These are phyloP conservation scores for Pleurotus djamor DNA, from an alignment of 768 basidiomycete genomes.

Conservation along the genomic window DNA sequence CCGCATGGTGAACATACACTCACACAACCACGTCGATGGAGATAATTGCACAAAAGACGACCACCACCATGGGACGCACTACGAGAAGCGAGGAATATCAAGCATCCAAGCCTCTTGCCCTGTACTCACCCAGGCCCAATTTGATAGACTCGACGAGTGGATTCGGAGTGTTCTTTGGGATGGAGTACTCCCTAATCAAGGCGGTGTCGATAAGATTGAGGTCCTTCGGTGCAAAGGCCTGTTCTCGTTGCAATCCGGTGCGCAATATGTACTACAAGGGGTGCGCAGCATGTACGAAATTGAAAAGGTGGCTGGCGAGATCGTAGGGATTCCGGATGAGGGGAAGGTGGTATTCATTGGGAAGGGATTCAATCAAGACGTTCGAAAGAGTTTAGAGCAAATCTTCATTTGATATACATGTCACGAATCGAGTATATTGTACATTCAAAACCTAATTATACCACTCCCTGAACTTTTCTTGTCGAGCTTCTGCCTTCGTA, in stretches of 20 bases:
- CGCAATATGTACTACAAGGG: slow-evolving; percentile 81
- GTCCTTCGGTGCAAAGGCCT: slow-evolving; percentile 90
- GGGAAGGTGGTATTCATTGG: slow-evolving; percentile 92
- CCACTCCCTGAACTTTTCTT: not conserved
- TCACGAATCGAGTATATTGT: not conserved
- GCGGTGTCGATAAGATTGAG: slow-evolving; percentile 33
- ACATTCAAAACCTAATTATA: not conserved
- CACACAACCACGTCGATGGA: slow-evolving; percentile 25
- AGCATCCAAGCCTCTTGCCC: slow-evolving; percentile 75
- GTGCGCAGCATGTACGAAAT: slow-evolving; percentile 92
- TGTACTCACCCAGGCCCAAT: slow-evolving; percentile 41
- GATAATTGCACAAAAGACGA: slow-evolving; percentile 27
- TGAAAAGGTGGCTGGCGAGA: slow-evolving; percentile 35
- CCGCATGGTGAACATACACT: slow-evolving; percentile 17
- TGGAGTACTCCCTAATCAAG: slow-evolving; percentile 38
- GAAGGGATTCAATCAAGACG: slow-evolving; percentile 62
- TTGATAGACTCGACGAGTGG: slow-evolving; percentile 71
- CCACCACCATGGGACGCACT: slow-evolving; percentile 46
- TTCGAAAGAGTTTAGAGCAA: slow-evolving; percentile 51
- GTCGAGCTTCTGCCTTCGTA: not conserved
- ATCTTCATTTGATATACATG: not conserved
- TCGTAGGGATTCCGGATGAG: slow-evolving; percentile 49
- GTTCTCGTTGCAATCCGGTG: slow-evolving; percentile 51
- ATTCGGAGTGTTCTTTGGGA: slow-evolving; percentile 87
- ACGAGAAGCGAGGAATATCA: slow-evolving; percentile 80